A percentile compares a stretch with the other conserved stretches of the same genome.
phyloP scores from a whole-genome alignment of 495 filamentous ascomycete species.

The Jackrogersella multiformis region DNA sequence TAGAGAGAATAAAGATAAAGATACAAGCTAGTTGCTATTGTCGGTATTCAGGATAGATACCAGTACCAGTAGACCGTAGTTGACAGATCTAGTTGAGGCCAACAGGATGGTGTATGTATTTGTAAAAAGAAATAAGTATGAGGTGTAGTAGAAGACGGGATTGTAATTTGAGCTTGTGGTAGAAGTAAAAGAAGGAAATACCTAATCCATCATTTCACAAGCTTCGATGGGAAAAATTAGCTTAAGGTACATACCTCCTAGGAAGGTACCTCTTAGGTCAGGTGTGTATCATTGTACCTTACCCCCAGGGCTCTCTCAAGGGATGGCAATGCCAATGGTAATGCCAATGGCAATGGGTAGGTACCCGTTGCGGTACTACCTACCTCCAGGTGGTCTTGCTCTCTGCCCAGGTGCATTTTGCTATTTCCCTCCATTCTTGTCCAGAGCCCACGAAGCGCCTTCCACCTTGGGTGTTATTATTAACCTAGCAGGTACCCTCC shows the following conservation, averaged over 20 bases:
- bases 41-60: constrained; percentile 17
- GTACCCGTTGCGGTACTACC: constrained; percentile 31
- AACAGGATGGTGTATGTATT: constrained; percentile 13
- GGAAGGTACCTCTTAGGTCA: constrained; percentile 9
- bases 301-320: constrained; percentile 35
- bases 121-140: constrained; percentile 27
- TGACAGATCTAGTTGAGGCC: background rate
- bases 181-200: constrained; percentile 11
- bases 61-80: background rate
- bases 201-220: constrained; percentile 34
- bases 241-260: constrained; percentile 10
- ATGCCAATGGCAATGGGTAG: too few relatives aligned
- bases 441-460: constrained; percentile 37
- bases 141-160: constrained; percentile 6
- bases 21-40: constrained; percentile 5
- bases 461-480: constrained; percentile 31
- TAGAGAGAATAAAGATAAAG: constrained; percentile 8
- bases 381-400: background rate
- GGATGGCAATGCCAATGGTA: constrained; percentile 14
- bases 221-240: constrained; percentile 25
- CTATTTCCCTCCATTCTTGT: constrained; percentile 4
- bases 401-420: background rate
- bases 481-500: background rate
- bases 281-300: constrained; percentile 25
- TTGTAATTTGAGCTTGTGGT: constrained; percentile 27